Evolutionary conservation across 2,329 filamentous ascomycete species (phyloP), one percentile per base, ranked within the genome.

Genomic region (Aspergillus texensis): DNA sequence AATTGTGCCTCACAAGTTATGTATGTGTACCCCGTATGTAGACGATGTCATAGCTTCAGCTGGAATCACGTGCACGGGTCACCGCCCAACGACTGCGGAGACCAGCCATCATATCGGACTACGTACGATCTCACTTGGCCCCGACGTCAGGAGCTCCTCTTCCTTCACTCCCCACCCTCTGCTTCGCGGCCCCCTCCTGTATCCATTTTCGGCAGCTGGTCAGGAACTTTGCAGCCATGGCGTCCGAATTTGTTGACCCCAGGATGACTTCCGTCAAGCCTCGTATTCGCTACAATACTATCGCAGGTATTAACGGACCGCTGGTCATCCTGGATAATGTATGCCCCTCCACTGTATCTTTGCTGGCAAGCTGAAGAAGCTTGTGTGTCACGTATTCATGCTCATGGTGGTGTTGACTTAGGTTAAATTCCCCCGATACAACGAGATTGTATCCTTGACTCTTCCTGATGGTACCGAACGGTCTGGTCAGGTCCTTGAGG

Each of bases 311-410:
- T 82, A 99, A 99, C 83, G 95, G 95, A 64, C 95, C 95, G 74
- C 88, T 99, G 81, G 95, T 99, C 77, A 94, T 99, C 77, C 88
- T 99, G 71, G 95, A 98, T 79, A 96, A 96, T 87, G 94, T 96
- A 80, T 71, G 89, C 82, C 65, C 60, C n/a, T 46, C 59, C 36
- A 19, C 21, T 9, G 19, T 41, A 6, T 30, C 19, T 28, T 10
- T 10, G 36, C 26, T 30, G 14, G 26, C 55, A 36, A 34, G 52
- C 30, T 36, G 30, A 21, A 52, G 48, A 9, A 55, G 26, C 45
- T 55, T 50, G 48, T 16, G 10, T 34, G 32, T 21, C 10, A 32
- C 14, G 14, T 19, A 24, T n/a, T 5, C 9, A 26, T 59, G 41
- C 72, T 74, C 36, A 76, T 65, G 16, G 0, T 61, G 26, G 39